Evolutionary conservation across 345 rosid genomes (phyloP).

Genomic region (Gossypium anomalum): DNA sequence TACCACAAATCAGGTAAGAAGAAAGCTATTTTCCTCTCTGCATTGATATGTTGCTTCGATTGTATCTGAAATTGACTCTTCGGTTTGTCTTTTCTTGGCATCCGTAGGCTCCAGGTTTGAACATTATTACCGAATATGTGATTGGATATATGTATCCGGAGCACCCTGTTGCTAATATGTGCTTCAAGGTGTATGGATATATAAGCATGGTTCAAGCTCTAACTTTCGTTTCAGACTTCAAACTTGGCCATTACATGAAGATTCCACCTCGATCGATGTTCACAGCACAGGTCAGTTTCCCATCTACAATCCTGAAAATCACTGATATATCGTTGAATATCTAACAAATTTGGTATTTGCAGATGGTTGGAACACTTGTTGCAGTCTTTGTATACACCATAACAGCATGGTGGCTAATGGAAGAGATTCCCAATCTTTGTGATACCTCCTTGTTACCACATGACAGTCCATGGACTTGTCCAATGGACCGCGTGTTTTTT

Average conservation of each 20-base stretch:
- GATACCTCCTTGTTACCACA: slow-evolving; percentile 43
- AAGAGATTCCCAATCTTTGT: slow-evolving; percentile 56
- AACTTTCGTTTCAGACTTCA: slow-evolving; percentile 63
- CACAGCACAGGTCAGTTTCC: slow-evolving; percentile 57
- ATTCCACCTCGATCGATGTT: slow-evolving; percentile 85
- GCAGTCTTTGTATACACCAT: slow-evolving; percentile 45
- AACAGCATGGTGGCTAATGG: slow-evolving; percentile 94
- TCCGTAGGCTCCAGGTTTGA: slow-evolving; percentile 54
- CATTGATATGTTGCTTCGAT: background rate
- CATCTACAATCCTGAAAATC: background rate
- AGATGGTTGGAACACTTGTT: slow-evolving; percentile 65
- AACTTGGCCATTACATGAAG: slow-evolving; percentile 93
- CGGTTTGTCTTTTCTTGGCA: background rate
- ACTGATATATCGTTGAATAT: background rate
- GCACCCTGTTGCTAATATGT: slow-evolving; percentile 84
- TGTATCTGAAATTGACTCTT: background rate
- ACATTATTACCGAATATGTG: slow-evolving; percentile 70
- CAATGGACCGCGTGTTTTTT: slow-evolving; percentile 57
- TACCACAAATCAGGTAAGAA: slow-evolving; percentile 59
- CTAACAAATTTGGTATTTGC: slow-evolving; percentile 7
- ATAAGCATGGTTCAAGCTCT: slow-evolving; percentile 79
- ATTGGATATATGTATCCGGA: slow-evolving; percentile 78
- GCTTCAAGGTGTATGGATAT: slow-evolving; percentile 87
- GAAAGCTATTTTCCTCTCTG: background rate
- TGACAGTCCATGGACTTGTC: slow-evolving; percentile 77